Percentiles rank a stretch among this genome's conserved stretches.
Conservation (phyloP, 805 yeast genomes). For the Clavispora vitiphila region DNA sequence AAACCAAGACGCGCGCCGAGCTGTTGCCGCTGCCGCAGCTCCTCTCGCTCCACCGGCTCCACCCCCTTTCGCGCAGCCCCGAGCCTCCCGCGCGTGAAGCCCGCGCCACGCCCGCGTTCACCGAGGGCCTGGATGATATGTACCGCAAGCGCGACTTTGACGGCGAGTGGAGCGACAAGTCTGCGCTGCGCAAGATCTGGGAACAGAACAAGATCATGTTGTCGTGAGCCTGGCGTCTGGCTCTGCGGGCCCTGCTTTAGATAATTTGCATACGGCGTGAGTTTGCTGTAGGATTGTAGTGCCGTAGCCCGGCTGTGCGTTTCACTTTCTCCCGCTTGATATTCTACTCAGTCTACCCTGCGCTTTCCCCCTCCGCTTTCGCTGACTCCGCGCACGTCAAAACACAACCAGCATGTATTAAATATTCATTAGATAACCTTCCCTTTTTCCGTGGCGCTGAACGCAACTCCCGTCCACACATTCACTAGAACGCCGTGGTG, state of each 20-base stretch:
- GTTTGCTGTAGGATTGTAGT: too few species aligned
- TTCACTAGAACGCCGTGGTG: constrained; percentile 3
- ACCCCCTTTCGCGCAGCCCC: constrained; percentile 1
- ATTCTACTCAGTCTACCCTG: too few species aligned
- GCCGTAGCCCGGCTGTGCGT: too few species aligned
- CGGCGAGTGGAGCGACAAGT: constrained; percentile 5
- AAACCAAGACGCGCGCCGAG: not conserved
- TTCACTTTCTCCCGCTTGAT: too few species aligned
- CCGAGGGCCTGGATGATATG: constrained; percentile 3
- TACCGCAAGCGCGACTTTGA: constrained; percentile 3
- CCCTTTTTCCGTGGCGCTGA: not conserved
- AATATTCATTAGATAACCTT: not conserved
- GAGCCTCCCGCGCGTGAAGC: not conserved
- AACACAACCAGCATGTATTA: not conserved
- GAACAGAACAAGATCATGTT: constrained; percentile 15
- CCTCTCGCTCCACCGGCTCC: constrained; percentile 3
- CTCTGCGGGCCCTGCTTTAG: too few species aligned
- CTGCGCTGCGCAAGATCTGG: constrained; percentile 14
- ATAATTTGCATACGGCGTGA: too few species aligned
- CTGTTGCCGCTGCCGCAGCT: constrained; percentile 3
- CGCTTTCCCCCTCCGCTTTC: too few species aligned
- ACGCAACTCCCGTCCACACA: too few species aligned
- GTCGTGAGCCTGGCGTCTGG: too few species aligned
- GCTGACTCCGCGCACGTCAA: not conserved
- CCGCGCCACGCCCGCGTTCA: not conserved